Evolutionary conservation across 495 filamentous ascomycete genomes (phyloP), one percentile per base, ranked within the genome.

Genomic region (Astrothelium macrocarpum): DNA sequence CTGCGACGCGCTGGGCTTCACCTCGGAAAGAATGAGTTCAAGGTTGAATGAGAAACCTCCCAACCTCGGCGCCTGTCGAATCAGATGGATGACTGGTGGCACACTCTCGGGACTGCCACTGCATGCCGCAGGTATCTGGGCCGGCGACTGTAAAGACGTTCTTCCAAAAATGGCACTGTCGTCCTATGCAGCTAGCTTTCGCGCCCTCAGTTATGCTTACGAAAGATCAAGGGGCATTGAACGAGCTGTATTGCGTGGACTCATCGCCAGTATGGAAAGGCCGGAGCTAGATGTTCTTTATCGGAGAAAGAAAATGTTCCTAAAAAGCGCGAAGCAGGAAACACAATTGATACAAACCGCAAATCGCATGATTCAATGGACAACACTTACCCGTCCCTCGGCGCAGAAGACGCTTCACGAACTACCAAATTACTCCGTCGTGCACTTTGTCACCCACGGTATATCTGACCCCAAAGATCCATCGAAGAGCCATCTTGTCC

Each of bases 391-490:
- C 28, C 34, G 10, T n/a, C 28, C 28, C 10, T n/a, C 23, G 16
- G 18, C 59, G 4, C 28, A 32, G 11, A 28, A 60, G 16, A n/a
- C n/a, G 16, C 59, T 60, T 32, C 18, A n/a, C 26, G 16, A 60
- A 26, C 18, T 60, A 10, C 18, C 18, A 28, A 60, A 60, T 10
- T 32, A 34, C n/a, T 29, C 59, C 18, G 18, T 60, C 28, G 59
- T 32, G 5, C 59, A 60, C 28, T 60, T 60, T 34, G 32, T 28
- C 28, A 32, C 26, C 28, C 59, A 60, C 59, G 59, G 59, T n/a
- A 32, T 60, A 28, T 28, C 59, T n/a, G 59, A 60, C n/a, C 16
- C 59, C 20, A 23, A 60, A 26, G 28, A 60, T 32, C 59, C 59
- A 11, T 60, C 28, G 28, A 16, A 28, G 26, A 60, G 59, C 59